Base-by-base conservation (phyloP, 2,329 filamentous ascomycete genomes). In the Pestalotiopsis sp. region DNA sequence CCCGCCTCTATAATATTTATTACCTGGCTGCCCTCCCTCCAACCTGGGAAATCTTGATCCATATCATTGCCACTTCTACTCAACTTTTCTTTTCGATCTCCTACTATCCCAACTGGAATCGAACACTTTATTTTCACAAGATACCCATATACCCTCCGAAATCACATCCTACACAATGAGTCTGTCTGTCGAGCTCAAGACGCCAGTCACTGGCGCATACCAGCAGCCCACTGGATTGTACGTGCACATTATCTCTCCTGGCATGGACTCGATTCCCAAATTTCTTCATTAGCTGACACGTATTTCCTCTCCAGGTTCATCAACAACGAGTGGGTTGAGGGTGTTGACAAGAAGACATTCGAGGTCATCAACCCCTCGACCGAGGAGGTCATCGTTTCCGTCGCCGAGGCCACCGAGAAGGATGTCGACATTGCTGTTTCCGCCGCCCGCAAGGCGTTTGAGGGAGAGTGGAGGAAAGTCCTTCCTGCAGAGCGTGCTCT, bases 301-400 rank as follows among this genome's bases (percentile, higher is more conserved):
- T 36, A 9, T 9, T 7, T 9, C 2, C 31, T 36, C 31, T 36
- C 31, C 31, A 36, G 31, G 71, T 96, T 94, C 88, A 96, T 97
- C 88, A 95, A 96, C 89, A 95, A 95, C 82, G 92, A 98, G 83
- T 98, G 91, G 84, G 89, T 97, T 73, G 90, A 92, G 81, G 87
- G 90, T 79, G 90, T 92, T 72, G 93, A 97, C 76, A 94, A 94
- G 84, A 92, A 94, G 88, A 94, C 91, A 74, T 96, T 97, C 78
- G 94, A 97, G 84, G 92, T 94, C 81, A 91, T 96, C 87, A 97
- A 97, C 88, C 94, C 94, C 70, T 78, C 91, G 72, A 94, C 89
- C 73, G 95, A 97, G 82, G 90, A 94, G 82, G 89, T 94, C 78
- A 97, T 97, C 85, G 89, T 86, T 86, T 91, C 90, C 67, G 93